Evolutionary conservation across 139 green algal genomes (phyloP).

Genomic region (Parachlorella kessleri): DNA sequence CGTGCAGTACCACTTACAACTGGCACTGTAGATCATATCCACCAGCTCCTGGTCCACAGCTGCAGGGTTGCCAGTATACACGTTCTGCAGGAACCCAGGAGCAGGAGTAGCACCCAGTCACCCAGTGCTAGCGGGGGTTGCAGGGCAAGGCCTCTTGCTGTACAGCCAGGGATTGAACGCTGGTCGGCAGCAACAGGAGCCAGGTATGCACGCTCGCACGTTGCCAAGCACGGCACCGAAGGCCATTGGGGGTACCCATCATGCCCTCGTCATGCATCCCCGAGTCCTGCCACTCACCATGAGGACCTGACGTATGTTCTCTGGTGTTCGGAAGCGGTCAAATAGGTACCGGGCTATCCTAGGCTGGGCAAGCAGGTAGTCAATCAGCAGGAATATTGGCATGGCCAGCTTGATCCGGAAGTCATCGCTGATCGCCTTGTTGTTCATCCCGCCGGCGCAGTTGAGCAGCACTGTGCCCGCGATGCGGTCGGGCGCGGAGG

Average conservation of each 20-base stretch:
- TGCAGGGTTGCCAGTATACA: slow-evolving; percentile 74
- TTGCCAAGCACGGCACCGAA: too few species aligned
- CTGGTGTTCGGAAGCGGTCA: slow-evolving; percentile 54
- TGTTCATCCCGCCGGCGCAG: slow-evolving; percentile 89
- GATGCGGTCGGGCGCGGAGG: slow-evolving; percentile 23
- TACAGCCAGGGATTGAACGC: too few species aligned
- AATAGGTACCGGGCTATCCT: slow-evolving; percentile 73
- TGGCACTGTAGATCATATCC: slow-evolving; percentile 65
- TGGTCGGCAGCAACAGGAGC: too few species aligned
- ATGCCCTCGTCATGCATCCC: too few species aligned
- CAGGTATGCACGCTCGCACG: too few species aligned
- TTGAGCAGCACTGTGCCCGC: slow-evolving; percentile 79
- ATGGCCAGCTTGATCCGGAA: slow-evolving; percentile 81
- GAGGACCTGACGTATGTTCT: slow-evolving; percentile 70
- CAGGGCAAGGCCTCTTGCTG: too few species aligned
- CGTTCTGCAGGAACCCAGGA: slow-evolving; percentile 36
- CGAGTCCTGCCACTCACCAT: slow-evolving; percentile 10
- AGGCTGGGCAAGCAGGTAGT: slow-evolving; percentile 81
- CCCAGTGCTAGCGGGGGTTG: too few species aligned
- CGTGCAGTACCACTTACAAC: slow-evolving; percentile 8
- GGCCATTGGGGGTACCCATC: too few species aligned
- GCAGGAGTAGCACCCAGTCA: too few species aligned
- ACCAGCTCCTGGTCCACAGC: slow-evolving; percentile 92
- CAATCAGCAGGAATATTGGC: slow-evolving; percentile 87
- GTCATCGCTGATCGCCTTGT: slow-evolving; percentile 77